phyloP scores from a whole-genome alignment of 2,329 filamentous ascomycete species.

The Cytospora piceicola region DNA sequence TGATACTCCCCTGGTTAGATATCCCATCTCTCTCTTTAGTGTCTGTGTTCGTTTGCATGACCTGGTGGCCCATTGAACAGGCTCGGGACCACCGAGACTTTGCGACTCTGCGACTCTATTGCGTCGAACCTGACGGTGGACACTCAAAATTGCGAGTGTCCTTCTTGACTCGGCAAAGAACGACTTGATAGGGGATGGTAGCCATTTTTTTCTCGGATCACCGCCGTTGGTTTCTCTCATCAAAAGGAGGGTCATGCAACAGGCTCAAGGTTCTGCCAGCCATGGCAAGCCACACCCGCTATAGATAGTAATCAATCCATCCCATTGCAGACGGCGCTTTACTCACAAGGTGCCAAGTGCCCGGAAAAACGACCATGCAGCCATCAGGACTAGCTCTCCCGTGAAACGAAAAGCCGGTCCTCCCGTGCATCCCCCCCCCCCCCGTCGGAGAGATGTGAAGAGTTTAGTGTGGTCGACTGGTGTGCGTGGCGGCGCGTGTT shows the following conservation, averaged over 20 bases:
- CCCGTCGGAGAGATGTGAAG: constrained; percentile 23
- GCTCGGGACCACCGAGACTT: no score
- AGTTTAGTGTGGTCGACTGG: no score
- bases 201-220: no score
- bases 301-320: not conserved
- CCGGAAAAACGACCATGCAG: not conserved
- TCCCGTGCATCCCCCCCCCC: not conserved
- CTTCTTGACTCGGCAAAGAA: not conserved
- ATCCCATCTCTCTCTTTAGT: no score
- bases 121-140: not conserved
- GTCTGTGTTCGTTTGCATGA: not conserved
- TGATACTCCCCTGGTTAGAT: not conserved
- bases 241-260: no score
- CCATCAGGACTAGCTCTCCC: constrained; percentile 2
- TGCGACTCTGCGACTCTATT: not conserved
- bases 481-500: not conserved
- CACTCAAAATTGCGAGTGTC: not conserved
- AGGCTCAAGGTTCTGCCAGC: not conserved
- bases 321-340: not conserved
- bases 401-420: not conserved
- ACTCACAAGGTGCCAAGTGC: not conserved
- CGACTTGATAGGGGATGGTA: not conserved
- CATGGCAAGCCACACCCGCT: not conserved
- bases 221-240: no score
- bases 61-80: no score